Evolutionary conservation across 2,329 filamentous ascomycete genomes (phyloP), one percentile per base, ranked within the genome.

Genomic region (Emydomyces testavorans): DNA sequence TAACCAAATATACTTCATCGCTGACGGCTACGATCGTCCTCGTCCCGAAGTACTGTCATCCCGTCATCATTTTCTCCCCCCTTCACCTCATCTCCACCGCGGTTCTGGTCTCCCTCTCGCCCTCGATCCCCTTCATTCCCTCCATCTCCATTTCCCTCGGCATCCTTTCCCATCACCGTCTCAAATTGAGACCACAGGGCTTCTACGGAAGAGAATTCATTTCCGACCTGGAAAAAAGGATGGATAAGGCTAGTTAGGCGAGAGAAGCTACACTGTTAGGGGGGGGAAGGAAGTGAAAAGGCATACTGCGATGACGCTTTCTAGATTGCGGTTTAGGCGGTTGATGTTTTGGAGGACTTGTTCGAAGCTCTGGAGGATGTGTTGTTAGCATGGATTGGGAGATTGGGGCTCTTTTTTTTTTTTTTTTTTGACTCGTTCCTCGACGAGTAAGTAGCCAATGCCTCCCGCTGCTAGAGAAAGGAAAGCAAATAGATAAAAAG

Each of bases 141-240:
- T 10, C 31, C 38, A 35, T 47, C 31, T 26, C 23, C 48, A 26
- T 37, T 36, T 37, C 38, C 37, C 28, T 66, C 64, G 10, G 69
- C 67, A 48, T 83, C 76, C 59, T 83, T 85, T 6, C 79, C 85
- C 89, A 95, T 96, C 57, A 96, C 89, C 56, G 82, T 85, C 69
- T 98, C 92, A 61, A 98, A 96, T 60, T 94, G 87, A 32, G 85
- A 93, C 92, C 92, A 98, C 13, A 98, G 75, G 24, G 87, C 88
- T 66, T 98, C 92, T 36, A 98, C 92, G 3, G 87, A 89, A n/a
- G 85, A 82, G 68, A 98, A 95, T 61, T 98, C 92, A 66, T 94
- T 94, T 31, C 92, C 92, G 45, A 98, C 82, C 81, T 86, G 47
- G 18, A 31, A 23, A 7, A 23, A 24, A 48, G 16, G 49, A 11